Evolutionary conservation across 495 filamentous ascomycete genomes (phyloP).

Genomic region (Lichenothelia convexa): DNA sequence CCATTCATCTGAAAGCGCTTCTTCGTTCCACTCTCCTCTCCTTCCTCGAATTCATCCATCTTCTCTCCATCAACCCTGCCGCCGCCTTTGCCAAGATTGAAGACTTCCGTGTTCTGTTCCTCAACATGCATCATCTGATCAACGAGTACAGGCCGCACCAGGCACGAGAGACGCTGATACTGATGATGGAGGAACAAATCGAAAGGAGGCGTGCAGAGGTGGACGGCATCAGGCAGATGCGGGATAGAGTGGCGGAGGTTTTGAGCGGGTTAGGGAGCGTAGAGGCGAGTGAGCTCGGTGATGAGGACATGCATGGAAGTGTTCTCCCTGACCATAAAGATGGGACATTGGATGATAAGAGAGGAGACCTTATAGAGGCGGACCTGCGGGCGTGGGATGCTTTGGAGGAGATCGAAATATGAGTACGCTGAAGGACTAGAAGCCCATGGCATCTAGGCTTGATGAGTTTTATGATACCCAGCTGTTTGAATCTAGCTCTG

Average conservation of each 20-base stretch:
- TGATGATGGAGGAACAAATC: constrained; percentile 82
- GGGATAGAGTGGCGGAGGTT: constrained; percentile 16
- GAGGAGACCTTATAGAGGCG: too few relatives aligned
- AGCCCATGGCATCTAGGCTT: too few relatives aligned
- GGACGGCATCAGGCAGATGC: constrained; percentile 50
- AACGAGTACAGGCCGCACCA: constrained; percentile 96
- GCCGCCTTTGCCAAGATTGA: constrained; percentile 45
- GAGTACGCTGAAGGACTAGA: too few relatives aligned
- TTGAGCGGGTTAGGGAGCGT: not conserved
- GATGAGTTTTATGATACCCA: too few relatives aligned
- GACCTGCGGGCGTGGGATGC: too few relatives aligned
- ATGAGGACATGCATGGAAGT: too few relatives aligned
- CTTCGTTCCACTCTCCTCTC: constrained; percentile 68
- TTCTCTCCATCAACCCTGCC: constrained; percentile 45
- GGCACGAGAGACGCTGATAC: constrained; percentile 72
- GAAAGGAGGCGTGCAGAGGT: constrained; percentile 59
- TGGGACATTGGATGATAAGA: too few relatives aligned
- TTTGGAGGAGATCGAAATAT: too few relatives aligned
- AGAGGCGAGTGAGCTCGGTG: too few relatives aligned
- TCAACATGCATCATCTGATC: constrained; percentile 77
- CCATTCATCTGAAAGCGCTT: constrained; percentile 56
- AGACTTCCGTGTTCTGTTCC: constrained; percentile 59
- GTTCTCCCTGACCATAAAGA: too few relatives aligned
- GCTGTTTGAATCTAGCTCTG: too few relatives aligned
- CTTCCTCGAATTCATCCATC: constrained; percentile 62